These are phyloP conservation scores for Begonia fuchsioides DNA, from an alignment of 306 rosid species.

Conservation along the genomic window DNA sequence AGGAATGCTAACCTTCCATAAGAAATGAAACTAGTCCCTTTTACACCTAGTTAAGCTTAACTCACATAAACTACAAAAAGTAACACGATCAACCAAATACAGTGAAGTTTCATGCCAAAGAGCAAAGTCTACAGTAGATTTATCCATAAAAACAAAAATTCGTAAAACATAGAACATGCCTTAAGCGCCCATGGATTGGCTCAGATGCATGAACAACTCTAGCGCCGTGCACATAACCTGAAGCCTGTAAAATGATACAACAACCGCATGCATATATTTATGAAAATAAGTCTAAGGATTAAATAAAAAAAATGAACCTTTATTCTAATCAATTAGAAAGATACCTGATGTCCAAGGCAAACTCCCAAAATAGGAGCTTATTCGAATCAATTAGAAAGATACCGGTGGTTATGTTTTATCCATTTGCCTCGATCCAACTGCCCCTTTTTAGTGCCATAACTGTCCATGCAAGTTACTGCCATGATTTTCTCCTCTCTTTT, in stretches of 20 bases:
- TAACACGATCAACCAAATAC: no score
- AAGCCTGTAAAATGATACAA: conserved; percentile 45
- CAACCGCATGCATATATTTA: conserved; percentile 8
- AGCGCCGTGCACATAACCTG: conserved; percentile 90
- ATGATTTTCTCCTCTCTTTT: no score
- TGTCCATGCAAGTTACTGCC: no score
- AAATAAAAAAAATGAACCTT: conserved; percentile 2
- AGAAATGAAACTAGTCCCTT: not conserved
- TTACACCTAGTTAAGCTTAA: not conserved
- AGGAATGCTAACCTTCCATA: not conserved
- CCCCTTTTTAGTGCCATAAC: no score
- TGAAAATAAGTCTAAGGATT: not conserved
- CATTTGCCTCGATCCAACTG: no score
- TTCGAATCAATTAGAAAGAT: no score
- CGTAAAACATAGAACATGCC: conserved; percentile 29
- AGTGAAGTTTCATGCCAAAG: no score
- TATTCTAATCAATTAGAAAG: not conserved
- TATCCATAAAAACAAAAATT: conserved; percentile 2
- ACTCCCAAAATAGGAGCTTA: conserved; percentile 90
- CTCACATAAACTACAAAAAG: no score
- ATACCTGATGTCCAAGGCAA: conserved; percentile 97
- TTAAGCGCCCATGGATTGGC: conserved; percentile 90
- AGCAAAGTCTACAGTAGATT: not conserved
- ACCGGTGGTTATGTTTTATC: no score
- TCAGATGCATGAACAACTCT: conserved; percentile 81